phyloP scores from a whole-genome alignment of 345 rosid species.

The Brassica juncea region DNA sequence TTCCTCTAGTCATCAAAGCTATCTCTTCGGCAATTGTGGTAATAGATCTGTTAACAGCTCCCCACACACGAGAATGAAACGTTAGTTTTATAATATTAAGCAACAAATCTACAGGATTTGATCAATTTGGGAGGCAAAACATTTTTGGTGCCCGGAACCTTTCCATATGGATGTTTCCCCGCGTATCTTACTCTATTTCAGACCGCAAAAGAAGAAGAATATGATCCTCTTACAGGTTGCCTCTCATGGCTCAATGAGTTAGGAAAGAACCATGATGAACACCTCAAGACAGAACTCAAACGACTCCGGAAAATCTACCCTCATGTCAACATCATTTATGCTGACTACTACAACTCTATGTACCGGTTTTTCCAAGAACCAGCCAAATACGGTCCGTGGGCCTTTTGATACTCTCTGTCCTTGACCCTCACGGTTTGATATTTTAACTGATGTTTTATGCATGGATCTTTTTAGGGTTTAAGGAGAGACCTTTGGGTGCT shows the following conservation, averaged over 20 bases:
- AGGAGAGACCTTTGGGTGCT: conserved; percentile 32
- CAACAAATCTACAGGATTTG: conserved; percentile 42
- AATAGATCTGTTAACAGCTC: neutral
- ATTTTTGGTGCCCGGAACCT: conserved; percentile 51
- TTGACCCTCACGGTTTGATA: neutral
- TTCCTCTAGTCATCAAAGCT: conserved; percentile 39
- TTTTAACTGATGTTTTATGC: neutral
- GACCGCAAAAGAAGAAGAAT: conserved; percentile 16
- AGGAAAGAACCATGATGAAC: conserved; percentile 41
- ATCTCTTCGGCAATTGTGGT: conserved; percentile 47
- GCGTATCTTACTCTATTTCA: conserved; percentile 39
- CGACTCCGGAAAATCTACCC: conserved; percentile 37
- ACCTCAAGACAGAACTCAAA: conserved; percentile 37
- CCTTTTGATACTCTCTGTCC: neutral
- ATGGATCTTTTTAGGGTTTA: conserved; percentile 37
- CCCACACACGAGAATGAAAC: neutral
- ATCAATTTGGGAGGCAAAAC: conserved; percentile 48
- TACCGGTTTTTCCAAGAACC: conserved; percentile 40
- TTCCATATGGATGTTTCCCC: conserved; percentile 47
- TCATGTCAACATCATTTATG: conserved; percentile 41
- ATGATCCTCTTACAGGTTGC: conserved; percentile 50
- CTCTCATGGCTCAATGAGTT: conserved; percentile 47
- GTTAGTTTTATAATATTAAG: neutral
- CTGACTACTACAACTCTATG: conserved; percentile 43
- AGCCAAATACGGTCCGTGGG: conserved; percentile 40